Conservation (phyloP, 2,329 filamentous ascomycete species). For the Trichoderma guizhouense region DNA sequence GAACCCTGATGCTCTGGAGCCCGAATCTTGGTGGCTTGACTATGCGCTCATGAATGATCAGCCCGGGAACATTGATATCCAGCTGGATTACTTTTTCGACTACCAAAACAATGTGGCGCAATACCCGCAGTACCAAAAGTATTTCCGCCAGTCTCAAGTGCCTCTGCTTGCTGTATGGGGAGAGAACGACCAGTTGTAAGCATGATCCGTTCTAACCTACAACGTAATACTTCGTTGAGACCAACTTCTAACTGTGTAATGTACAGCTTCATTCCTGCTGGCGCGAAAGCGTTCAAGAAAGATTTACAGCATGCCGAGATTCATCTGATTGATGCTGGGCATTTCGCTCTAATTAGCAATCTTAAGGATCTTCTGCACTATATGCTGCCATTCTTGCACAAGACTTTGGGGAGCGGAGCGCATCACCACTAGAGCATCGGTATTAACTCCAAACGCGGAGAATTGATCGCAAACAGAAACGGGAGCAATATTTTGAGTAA, state of each 20-base stretch:
- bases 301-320: slow-evolving; percentile 49
- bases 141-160: slow-evolving; percentile 47
- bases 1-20: slow-evolving; percentile 35
- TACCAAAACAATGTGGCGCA: slow-evolving; percentile 52
- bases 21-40: slow-evolving; percentile 50
- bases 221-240: too few relatives aligned
- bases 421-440: neutral
- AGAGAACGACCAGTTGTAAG: slow-evolving; percentile 44
- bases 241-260: neutral
- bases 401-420: neutral
- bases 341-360: slow-evolving; percentile 43
- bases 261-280: slow-evolving; percentile 44
- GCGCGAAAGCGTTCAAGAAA: slow-evolving; percentile 51
- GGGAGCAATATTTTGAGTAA: neutral
- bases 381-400: neutral
- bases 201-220: neutral
- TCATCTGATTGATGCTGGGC: slow-evolving; percentile 51
- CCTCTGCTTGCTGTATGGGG: slow-evolving; percentile 59
- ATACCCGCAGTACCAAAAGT: slow-evolving; percentile 56
- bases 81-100: slow-evolving; percentile 56
- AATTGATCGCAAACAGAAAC: neutral
- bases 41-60: slow-evolving; percentile 46
- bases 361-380: neutral
- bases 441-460: neutral
- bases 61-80: slow-evolving; percentile 43